A percentile compares a stretch with the other conserved stretches of the same genome.
These are phyloP conservation scores for Ganoderma sp. DNA, from an alignment of 1,284 basidiomycete species.

Conservation along the genomic window DNA sequence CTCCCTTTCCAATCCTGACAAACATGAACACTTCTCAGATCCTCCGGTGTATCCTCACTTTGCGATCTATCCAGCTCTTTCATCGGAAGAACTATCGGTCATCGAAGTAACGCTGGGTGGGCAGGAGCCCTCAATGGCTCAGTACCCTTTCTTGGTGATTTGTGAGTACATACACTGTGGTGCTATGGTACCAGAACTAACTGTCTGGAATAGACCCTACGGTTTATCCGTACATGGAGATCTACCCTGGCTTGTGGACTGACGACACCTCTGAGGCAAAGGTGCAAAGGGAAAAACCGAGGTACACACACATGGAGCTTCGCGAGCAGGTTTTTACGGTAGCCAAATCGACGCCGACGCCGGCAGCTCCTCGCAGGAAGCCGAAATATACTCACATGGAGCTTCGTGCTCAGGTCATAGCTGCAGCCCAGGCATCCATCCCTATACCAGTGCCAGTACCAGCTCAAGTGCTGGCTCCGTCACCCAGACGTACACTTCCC, in stretches of 20 bases:
- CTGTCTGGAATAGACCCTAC: conserved; percentile 1
- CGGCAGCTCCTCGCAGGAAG: conserved; percentile 15
- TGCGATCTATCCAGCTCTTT: conserved; percentile 45
- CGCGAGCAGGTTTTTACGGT: conserved; percentile 14
- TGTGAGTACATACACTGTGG: conserved; percentile 15
- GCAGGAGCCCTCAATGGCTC: conserved; percentile 10
- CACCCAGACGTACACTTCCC: not conserved
- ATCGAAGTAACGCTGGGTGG: conserved; percentile 10
- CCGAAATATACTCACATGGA: conserved; percentile 27
- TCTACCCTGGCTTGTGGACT: conserved; percentile 45
- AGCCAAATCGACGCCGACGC: conserved; percentile 10
- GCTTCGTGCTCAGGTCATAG: conserved; percentile 31
- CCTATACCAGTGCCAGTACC: conserved; percentile 2
- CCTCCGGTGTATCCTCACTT: conserved; percentile 48
- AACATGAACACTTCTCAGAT: conserved; percentile 22
- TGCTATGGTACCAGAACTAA: not conserved
- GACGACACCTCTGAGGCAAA: not conserved
- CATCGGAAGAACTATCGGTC: not conserved
- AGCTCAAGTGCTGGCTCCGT: not conserved
- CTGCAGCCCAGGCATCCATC: not conserved
- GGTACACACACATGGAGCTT: conserved; percentile 31
- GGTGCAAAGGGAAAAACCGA: conserved; percentile 22
- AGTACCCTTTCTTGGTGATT: conserved; percentile 27
- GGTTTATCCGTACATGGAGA: conserved; percentile 48
- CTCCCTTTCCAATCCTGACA: not conserved